These are phyloP conservation scores for Prunella vulgaris DNA, from an alignment of 257 asterid genomes.

Conservation along the genomic window DNA sequence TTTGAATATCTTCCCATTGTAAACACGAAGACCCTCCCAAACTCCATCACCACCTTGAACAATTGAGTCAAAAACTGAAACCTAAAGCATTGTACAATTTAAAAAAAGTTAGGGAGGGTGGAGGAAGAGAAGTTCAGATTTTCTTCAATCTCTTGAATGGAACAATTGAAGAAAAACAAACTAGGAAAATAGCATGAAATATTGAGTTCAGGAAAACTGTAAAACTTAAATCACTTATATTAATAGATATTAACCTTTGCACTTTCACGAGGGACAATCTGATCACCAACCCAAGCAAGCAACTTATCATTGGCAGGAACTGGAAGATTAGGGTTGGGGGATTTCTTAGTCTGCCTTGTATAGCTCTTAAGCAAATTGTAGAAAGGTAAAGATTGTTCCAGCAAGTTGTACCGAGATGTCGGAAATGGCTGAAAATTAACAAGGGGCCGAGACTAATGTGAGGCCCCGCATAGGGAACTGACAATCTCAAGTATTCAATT, in stretches of 20 bases:
- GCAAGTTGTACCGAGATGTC: constrained; percentile 51
- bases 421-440: constrained; percentile 69
- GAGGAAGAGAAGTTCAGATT: neutral
- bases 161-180: neutral
- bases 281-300: constrained; percentile 90
- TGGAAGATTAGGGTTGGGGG: constrained; percentile 52
- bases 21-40: constrained; percentile 92
- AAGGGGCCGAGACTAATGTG: constrained; percentile 9
- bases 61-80: constrained; percentile 84
- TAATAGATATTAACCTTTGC: constrained; percentile 53
- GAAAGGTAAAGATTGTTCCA: constrained; percentile 84
- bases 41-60: constrained; percentile 97
- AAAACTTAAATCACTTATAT: constrained; percentile 1
- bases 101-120: neutral
- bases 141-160: neutral
- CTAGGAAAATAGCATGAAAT: neutral
- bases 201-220: neutral
- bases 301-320: constrained; percentile 76
- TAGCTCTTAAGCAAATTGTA: constrained; percentile 63
- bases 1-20: constrained; percentile 69
- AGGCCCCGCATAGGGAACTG: constrained; percentile 7
- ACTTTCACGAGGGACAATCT: constrained; percentile 83
- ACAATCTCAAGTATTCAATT: constrained; percentile 1
- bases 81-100: constrained; percentile 35
- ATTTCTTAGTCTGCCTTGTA: constrained; percentile 25